A percentile compares a stretch with the other conserved stretches of the same genome.
These are phyloP conservation scores for Emydomyces testavorans DNA, from an alignment of 2,329 filamentous ascomycete genomes.

Conservation along the genomic window DNA sequence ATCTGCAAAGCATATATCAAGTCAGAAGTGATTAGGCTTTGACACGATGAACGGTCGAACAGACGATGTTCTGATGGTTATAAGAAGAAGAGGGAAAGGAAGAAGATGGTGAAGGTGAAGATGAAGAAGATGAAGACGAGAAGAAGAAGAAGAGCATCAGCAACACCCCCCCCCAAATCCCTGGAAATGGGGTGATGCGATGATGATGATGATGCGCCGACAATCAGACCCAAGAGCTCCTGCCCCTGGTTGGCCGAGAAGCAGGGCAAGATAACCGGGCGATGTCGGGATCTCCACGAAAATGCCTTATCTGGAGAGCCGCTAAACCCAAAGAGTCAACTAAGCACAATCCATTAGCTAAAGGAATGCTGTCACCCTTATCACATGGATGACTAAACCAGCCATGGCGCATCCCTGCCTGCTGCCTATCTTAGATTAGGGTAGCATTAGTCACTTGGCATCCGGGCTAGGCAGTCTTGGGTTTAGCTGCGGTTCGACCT, in stretches of 20 bases:
- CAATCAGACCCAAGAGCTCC: not conserved
- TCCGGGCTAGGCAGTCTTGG: not conserved
- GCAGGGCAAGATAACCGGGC: not conserved
- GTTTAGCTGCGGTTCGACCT: not conserved
- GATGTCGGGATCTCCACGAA: slow-evolving; percentile 4
- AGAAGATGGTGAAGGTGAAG: not conserved
- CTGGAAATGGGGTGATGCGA: not conserved
- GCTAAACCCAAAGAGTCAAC: slow-evolving; percentile 5
- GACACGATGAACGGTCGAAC: not conserved
- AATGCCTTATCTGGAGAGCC: slow-evolving; percentile 7
- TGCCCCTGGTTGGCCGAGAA: not conserved
- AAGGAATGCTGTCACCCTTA: slow-evolving; percentile 4
- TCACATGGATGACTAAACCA: not conserved
- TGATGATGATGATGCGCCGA: not conserved
- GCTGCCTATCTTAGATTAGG: slow-evolving; percentile 1
- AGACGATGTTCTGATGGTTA: not conserved
- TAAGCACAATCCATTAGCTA: slow-evolving; percentile 1
- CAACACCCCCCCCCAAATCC: not conserved
- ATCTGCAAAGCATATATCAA: not conserved
- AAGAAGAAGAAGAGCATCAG: not conserved
- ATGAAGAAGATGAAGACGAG: not conserved
- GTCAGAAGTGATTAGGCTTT: not conserved
- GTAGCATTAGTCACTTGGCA: not conserved
- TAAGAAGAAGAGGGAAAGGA: not conserved
- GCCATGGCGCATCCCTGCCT: not conserved